These are phyloP conservation scores for Apophysomyces elegans DNA, from an alignment of 371 early-diverging fungal species.

Conservation along the genomic window DNA sequence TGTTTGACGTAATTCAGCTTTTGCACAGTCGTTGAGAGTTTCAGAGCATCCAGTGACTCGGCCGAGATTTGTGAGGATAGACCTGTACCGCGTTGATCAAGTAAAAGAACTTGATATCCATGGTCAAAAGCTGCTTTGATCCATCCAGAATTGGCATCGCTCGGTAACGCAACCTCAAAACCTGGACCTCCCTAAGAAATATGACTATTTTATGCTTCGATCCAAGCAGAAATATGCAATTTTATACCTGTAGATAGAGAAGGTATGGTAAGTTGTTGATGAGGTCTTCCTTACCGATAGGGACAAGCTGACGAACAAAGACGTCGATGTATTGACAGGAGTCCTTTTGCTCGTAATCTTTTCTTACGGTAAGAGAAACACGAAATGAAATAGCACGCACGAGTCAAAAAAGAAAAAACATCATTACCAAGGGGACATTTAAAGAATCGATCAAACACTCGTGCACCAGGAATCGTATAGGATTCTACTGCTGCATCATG, in stretches of 20 bases:
- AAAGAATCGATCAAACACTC: constrained; percentile 64
- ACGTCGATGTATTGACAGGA: constrained; percentile 43
- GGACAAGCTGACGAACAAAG: constrained; percentile 65
- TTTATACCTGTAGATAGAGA: constrained; percentile 61
- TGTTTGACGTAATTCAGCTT: constrained; percentile 66
- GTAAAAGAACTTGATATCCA: constrained; percentile 69
- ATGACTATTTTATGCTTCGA: background rate
- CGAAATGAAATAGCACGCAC: background rate
- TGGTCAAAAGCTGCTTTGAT: constrained; percentile 63
- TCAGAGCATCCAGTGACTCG: constrained; percentile 43
- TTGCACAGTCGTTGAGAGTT: constrained; percentile 50
- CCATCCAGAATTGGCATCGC: constrained; percentile 63
- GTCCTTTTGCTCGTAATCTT: constrained; percentile 47
- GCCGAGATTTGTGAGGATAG: constrained; percentile 66
- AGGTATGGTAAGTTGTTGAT: constrained; percentile 60
- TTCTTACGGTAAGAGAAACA: background rate
- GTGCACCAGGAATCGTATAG: constrained; percentile 61
- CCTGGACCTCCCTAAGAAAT: constrained; percentile 62
- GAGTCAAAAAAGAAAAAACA: background rate
- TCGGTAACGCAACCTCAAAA: constrained; percentile 57
- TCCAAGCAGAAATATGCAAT: background rate
- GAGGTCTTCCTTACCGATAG: constrained; percentile 46
- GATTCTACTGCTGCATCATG: constrained; percentile 49
- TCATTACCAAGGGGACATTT: constrained; percentile 55
- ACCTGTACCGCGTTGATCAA: constrained; percentile 81